These are phyloP conservation scores for Tricholoma matsutake DNA, from an alignment of 768 basidiomycete genomes.

Conservation along the genomic window DNA sequence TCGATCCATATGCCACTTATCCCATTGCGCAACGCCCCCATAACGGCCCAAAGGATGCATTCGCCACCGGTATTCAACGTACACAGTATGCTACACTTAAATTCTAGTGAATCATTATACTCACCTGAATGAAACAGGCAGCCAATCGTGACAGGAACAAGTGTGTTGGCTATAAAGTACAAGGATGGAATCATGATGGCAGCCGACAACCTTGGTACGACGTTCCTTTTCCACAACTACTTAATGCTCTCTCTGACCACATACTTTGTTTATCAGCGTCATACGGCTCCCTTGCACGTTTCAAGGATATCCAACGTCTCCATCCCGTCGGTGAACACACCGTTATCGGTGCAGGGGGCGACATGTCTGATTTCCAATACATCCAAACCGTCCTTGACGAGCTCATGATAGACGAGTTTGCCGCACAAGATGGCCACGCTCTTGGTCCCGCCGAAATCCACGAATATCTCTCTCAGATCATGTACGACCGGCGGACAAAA, in stretches of 20 bases:
- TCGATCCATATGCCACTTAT: conserved; percentile 76
- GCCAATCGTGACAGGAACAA: conserved; percentile 96
- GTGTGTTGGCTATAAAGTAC: conserved; percentile 90
- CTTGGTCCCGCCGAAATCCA: conserved; percentile 90
- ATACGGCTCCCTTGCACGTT: conserved; percentile 94
- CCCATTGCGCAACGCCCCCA: conserved; percentile 63
- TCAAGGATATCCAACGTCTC: conserved; percentile 91
- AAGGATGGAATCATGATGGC: conserved; percentile 98
- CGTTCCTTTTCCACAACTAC: not conserved
- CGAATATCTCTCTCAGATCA: conserved; percentile 84
- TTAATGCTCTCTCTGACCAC: not conserved
- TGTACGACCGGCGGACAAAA: conserved; percentile 87
- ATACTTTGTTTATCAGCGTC: conserved; percentile 54
- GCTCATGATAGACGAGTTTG: conserved; percentile 74
- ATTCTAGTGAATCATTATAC: not conserved
- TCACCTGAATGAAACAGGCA: conserved; percentile 47
- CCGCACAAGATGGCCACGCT: conserved; percentile 77
- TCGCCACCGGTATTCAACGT: conserved; percentile 64
- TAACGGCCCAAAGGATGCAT: conserved; percentile 50
- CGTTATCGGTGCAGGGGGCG: conserved; percentile 88
- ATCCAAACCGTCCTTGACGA: conserved; percentile 79
- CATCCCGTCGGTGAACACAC: conserved; percentile 82
- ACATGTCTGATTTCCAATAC: conserved; percentile 98
- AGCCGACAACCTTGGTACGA: conserved; percentile 91
- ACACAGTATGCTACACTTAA: conserved; percentile 60